These are phyloP conservation scores for Pseudogymnoascus sp. DNA, from an alignment of 2,329 filamentous ascomycete species.

Conservation along the genomic window DNA sequence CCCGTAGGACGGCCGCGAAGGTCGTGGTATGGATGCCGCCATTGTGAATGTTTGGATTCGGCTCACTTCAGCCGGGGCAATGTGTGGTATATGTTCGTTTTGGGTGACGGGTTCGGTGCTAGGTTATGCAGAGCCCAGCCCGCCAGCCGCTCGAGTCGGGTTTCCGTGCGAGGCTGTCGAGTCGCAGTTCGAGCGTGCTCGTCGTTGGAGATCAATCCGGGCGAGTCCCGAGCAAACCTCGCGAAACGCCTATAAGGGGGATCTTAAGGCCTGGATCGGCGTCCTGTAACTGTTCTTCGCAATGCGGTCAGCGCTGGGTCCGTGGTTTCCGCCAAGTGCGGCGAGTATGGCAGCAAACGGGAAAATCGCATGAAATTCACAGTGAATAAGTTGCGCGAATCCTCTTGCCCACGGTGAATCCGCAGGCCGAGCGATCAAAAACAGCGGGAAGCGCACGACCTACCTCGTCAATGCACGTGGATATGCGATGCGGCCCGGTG, in stretches of 20 bases:
- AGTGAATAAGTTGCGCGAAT: neutral
- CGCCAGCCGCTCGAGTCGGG: neutral
- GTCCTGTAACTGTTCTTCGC: conserved; percentile 4
- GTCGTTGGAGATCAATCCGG: neutral
- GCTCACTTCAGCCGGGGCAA: neutral
- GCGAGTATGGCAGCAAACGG: neutral
- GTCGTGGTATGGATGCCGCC: conserved; percentile 44
- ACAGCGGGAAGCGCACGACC: neutral
- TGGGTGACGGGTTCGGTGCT: conserved; percentile 1
- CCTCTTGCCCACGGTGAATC: neutral
- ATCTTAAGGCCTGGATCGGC: conserved; percentile 6
- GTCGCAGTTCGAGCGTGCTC: neutral
- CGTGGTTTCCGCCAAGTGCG: neutral
- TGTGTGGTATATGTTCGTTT: conserved; percentile 3
- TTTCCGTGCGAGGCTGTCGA: neutral
- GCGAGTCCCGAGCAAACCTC: neutral
- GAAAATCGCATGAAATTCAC: neutral
- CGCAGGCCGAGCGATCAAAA: neutral
- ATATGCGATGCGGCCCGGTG: neutral
- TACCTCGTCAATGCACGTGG: neutral
- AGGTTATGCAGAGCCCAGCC: conserved; percentile 8
- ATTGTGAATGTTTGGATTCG: conserved; percentile 29
- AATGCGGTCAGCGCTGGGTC: conserved; percentile 3
- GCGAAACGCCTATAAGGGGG: neutral
- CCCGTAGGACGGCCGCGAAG: conserved; percentile 61